Evolutionary conservation across 2,329 filamentous ascomycete species (phyloP), one percentile per base, ranked within the genome.

Genomic region (Corynespora cassiicola): DNA sequence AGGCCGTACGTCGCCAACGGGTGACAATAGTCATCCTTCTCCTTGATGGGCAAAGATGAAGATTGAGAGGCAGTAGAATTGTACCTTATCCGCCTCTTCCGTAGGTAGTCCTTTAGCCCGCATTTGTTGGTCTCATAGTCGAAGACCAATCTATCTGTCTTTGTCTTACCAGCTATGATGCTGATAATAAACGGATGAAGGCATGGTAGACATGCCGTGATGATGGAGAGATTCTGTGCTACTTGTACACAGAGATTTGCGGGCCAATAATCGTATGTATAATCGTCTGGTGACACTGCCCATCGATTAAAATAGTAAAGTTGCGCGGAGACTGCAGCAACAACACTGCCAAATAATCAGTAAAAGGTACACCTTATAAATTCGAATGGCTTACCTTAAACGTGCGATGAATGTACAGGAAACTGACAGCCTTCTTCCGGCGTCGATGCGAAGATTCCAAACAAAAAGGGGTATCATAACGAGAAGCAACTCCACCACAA

Each of bases 1-100:
- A 64, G 52, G 11, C 58, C 58, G 15, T 59, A 55, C 1, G 61
- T 64, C 8, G 56, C 58, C 1, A 64, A 39, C 2, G 61, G 58
- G 9, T 39, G 45, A 39, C 58, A 62, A 25, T 61, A 64, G 3
- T 47, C 39, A 26, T 41, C 39, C 23, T 34, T 27, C n/a, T 50
- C 40, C 7, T 44, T 45, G 12, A 50, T 54, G 9, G 51, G 50
- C n/a, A 19, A n/a, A 9, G 36, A 24, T 3, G 39, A 47, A 7
- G 35, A 31, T 23, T 25, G 21, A 3, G 43, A 47, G 15, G 17
- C 25, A 4, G 15, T 44, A 5, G 42, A 36, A 18, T 49, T 28
- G 19, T 45, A 42, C 7, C 42, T 38, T 14, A 28, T 34, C 3
- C 34, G 23, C 23, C 36, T 44, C n/a, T 17, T 23, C 5, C 12